Evolutionary conservation across 2,329 filamentous ascomycete species (phyloP), one percentile per base, ranked within the genome.

Genomic region (Pleoardoris graminearum): DNA sequence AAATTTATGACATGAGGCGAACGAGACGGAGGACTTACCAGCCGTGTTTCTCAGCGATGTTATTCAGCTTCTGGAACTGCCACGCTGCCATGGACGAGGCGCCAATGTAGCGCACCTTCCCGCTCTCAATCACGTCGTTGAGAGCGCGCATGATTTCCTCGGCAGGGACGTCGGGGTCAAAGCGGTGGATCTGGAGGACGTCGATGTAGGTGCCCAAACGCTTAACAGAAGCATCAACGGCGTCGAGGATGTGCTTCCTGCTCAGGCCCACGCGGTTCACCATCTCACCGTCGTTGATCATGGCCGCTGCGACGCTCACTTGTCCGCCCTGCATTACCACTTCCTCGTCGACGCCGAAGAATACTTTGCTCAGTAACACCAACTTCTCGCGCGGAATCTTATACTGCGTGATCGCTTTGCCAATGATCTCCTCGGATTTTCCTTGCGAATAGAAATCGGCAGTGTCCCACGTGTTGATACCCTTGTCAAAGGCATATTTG

Each of bases 11-110:
- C n/a, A n/a, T n/a, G n/a, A n/a, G n/a, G n/a, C n/a, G 5, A 7
- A 17, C 14, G 5, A 4, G 10, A 17, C 16, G 14, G 17, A 36
- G 38, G 16, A 35, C 30, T 45, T 30, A 37, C 44, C 76, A 78
- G 61, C 70, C 70, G 50, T 77, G 68, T 41, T 62, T 62, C 32
- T 65, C 66, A 44, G 76, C 76, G 51, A 75, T 68, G 61, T 75
- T 76, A 39, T 78, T 73, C 7, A 79, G 69, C 37, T 67, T 63
- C 57, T 77, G 75, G 65, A 79, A 79, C 57, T 79, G 75, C 76
- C 75, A 78, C 8, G 77, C 71, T 3, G 70, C 68, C 76, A 78
- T 79, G 69, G 75, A 50, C 29, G 36, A 43, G 30, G 36, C 65
- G 12, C 65, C 64, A 12, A 68, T 41, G 37, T 67, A 67, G 6